These are phyloP conservation scores for Circinella umbellata DNA, from an alignment of 371 early-diverging fungal genomes.

Conservation along the genomic window DNA sequence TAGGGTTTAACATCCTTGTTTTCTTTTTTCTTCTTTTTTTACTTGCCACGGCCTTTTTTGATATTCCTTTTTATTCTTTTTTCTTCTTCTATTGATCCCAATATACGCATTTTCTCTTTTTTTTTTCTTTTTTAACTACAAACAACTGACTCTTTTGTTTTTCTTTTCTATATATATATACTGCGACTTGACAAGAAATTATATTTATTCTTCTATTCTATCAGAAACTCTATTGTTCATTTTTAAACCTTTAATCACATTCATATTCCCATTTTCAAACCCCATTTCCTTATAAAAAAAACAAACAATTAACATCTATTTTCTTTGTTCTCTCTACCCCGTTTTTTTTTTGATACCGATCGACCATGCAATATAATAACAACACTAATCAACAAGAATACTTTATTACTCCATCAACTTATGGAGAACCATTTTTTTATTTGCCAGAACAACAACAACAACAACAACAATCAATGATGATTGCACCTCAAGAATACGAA, in stretches of 20 bases:
- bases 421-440: not conserved
- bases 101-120: too few relatives aligned
- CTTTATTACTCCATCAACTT: not conserved
- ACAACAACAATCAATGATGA: slow-evolving; percentile 13
- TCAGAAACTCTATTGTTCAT: too few relatives aligned
- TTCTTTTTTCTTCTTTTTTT: slow-evolving; percentile 8
- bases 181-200: too few relatives aligned
- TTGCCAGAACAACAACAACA: not conserved
- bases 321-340: slow-evolving; percentile 10
- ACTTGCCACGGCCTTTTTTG: slow-evolving; percentile 12
- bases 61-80: not conserved
- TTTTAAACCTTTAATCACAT: too few relatives aligned
- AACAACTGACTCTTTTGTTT: too few relatives aligned
- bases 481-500: not conserved
- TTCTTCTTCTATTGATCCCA: not conserved
- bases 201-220: too few relatives aligned
- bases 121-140: too few relatives aligned
- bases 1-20: not conserved
- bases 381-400: slow-evolving; percentile 1
- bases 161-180: too few relatives aligned
- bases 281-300: too few relatives aligned
- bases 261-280: too few relatives aligned
- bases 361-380: slow-evolving; percentile 12
- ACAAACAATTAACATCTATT: not conserved
- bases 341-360: not conserved